Evolutionary conservation across 129 eudicot species (phyloP), one percentile per base, ranked within the genome.

Genomic region (Logfia minima): DNA sequence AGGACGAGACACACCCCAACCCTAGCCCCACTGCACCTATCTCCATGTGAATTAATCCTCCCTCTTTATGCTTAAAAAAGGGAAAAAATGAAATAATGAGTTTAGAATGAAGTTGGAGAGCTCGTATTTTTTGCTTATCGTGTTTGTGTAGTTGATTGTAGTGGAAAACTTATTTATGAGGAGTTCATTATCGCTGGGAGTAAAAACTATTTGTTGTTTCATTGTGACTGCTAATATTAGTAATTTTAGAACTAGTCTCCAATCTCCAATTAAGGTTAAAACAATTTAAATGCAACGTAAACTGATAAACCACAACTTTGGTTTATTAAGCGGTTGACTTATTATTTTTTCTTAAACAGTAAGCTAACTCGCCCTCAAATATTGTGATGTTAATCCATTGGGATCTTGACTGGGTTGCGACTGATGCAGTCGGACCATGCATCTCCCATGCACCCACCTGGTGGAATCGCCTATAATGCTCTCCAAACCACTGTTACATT

Each of bases 141-240:
- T 81, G 80, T 68, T 59, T 51, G 64, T 74, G 80, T 80, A 39
- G 80, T 67, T 66, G 79, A 56, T 80, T 81, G 71, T 80, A 80
- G 84, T 41, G 75, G 35, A 80, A 41, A 80, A 66, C 52, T 66
- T 80, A 75, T 70, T 75, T 68, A 61, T 60, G 66, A 14, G 80
- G 75, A 74, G 79, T 62, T 75, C 58, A 67, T 74, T 16, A 7
- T 67, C 51, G 28, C 48, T 67, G 21, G 39, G 53, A 64, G 29
- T 66, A 71, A 73, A 80, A 73, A 80, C 60, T 28, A 37, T 73
- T 18, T 73, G 24, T 72, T 31, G 76, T 77, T 68, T 62, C 23
- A 9, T 35, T 73, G 24, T 80, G 31, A 8, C n/a, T 48, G 18
- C 55, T 13, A 48, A 13, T 48, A n/a, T 10, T 41, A 9, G 48